Percentiles rank a stretch among this genome's conserved stretches.
phyloP scores from a whole-genome alignment of 345 rosid species.

The Pistacia integerrima region DNA sequence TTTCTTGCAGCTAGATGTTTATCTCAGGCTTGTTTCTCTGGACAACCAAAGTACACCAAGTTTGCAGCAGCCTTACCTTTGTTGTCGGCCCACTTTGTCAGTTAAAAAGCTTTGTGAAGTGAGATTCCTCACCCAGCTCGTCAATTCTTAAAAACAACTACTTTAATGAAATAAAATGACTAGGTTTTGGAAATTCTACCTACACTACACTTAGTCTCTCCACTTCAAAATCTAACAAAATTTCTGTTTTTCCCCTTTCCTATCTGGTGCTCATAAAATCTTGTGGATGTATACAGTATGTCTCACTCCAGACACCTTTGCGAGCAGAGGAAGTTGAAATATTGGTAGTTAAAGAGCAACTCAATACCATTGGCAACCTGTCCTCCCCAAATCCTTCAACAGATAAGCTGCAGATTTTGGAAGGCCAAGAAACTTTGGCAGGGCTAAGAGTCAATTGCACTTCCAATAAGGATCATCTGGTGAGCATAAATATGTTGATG shows the following conservation, averaged over 20 bases:
- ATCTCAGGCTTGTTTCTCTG: slow-evolving; percentile 74
- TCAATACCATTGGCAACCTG: slow-evolving; percentile 23
- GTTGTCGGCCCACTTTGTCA: slow-evolving; percentile 70
- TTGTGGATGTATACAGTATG: slow-evolving; percentile 45
- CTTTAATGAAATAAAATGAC: slow-evolving; percentile 13
- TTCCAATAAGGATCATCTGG: slow-evolving; percentile 43
- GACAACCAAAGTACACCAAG: slow-evolving; percentile 55
- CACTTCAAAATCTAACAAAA: too few relatives aligned
- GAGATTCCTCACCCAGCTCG: slow-evolving; percentile 41
- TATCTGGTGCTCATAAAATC: slow-evolving; percentile 19
- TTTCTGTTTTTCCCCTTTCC: slow-evolving; percentile 1
- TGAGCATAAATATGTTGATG: slow-evolving; percentile 22
- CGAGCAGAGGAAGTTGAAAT: slow-evolving; percentile 78
- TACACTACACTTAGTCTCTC: neutral
- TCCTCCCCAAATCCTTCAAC: slow-evolving; percentile 28
- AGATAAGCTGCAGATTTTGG: slow-evolving; percentile 54
- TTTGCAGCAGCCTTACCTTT: slow-evolving; percentile 77
- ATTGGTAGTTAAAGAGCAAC: slow-evolving; percentile 45
- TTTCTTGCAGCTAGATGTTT: slow-evolving; percentile 62
- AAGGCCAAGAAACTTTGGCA: slow-evolving; percentile 53
- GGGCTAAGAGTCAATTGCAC: slow-evolving; percentile 33
- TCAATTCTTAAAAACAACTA: slow-evolving; percentile 13
- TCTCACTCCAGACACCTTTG: slow-evolving; percentile 66
- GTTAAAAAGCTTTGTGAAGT: slow-evolving; percentile 83
- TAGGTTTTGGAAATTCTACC: neutral